Evolutionary conservation across 768 basidiomycete genomes (phyloP).

Genomic region (Trametes maxima): DNA sequence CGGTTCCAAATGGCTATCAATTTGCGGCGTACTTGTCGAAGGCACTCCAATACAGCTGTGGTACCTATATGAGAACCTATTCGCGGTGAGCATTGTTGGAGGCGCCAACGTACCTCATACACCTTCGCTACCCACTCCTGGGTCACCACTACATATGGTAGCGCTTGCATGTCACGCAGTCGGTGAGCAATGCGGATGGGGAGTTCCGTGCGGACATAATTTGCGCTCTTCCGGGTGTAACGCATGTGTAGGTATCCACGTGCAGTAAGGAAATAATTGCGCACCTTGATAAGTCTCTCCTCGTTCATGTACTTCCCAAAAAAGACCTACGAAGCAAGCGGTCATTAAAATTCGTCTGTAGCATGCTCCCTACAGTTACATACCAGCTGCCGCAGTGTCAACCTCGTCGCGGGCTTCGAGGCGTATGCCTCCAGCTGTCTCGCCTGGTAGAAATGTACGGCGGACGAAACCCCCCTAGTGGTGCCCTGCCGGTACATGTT

Average conservation of each 20-base stretch:
- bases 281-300: constrained; percentile 75
- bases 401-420: constrained; percentile 64
- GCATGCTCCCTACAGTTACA: constrained; percentile 11
- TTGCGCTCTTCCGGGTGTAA: constrained; percentile 63
- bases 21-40: constrained; percentile 68
- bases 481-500: neutral
- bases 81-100: neutral
- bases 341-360: constrained; percentile 9
- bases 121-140: constrained; percentile 83
- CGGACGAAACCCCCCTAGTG: constrained; percentile 18
- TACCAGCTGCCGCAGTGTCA: constrained; percentile 83
- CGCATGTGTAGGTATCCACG: neutral
- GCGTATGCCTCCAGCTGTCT: constrained; percentile 82
- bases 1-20: neutral
- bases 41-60: constrained; percentile 81
- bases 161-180: constrained; percentile 79
- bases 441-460: constrained; percentile 72
- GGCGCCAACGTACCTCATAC: constrained; percentile 63
- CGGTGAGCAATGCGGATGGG: constrained; percentile 89
- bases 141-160: constrained; percentile 86
- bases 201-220: constrained; percentile 87
- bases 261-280: constrained; percentile 8
- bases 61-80: neutral
- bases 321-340: constrained; percentile 60
- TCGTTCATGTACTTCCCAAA: constrained; percentile 83